These are phyloP conservation scores for Cordyceps javanica DNA, from an alignment of 2,329 filamentous ascomycete species.

Conservation along the genomic window DNA sequence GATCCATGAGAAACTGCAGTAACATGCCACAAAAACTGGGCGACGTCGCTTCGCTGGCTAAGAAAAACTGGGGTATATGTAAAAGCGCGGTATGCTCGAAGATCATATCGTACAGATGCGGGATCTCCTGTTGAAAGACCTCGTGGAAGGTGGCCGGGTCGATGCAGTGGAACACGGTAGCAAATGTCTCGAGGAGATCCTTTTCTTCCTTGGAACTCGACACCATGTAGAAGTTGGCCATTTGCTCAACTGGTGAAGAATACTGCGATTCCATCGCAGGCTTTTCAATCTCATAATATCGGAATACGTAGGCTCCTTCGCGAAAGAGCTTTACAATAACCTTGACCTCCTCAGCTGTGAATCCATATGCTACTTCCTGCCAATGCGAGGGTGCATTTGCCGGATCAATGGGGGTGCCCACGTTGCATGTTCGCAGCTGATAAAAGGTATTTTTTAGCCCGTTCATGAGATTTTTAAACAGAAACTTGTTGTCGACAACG, in stretches of 20 bases:
- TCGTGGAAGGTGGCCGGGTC: conserved; percentile 98
- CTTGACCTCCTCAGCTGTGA: conserved; percentile 93
- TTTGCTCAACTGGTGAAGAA: conserved; percentile 80
- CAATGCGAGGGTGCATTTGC: conserved; percentile 80
- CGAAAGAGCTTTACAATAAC: conserved; percentile 97
- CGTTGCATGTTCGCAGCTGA: conserved; percentile 86
- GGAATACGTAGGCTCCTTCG: conserved; percentile 91
- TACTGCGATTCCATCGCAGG: conserved; percentile 65
- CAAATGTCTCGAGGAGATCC: conserved; percentile 93
- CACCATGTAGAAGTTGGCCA: conserved; percentile 91
- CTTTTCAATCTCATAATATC: conserved; percentile 92
- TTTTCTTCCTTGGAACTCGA: conserved; percentile 95
- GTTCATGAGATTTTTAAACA: conserved; percentile 95
- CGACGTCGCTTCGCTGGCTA: conserved; percentile 97
- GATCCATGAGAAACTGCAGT: conserved; percentile 92
- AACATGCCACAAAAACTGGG: conserved; percentile 98
- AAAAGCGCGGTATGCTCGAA: conserved; percentile 92
- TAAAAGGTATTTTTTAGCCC: conserved; percentile 96
- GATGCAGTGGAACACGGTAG: conserved; percentile 96
- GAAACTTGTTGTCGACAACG: conserved; percentile 92
- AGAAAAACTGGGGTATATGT: conserved; percentile 95
- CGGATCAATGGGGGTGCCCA: conserved; percentile 63
- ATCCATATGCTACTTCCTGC: conserved; percentile 93
- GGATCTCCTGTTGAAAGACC: conserved; percentile 96
- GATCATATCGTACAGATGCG: conserved; percentile 93